Evolutionary conservation across 2,329 filamentous ascomycete genomes (phyloP).

Genomic region (Leptographium radiaticola): DNA sequence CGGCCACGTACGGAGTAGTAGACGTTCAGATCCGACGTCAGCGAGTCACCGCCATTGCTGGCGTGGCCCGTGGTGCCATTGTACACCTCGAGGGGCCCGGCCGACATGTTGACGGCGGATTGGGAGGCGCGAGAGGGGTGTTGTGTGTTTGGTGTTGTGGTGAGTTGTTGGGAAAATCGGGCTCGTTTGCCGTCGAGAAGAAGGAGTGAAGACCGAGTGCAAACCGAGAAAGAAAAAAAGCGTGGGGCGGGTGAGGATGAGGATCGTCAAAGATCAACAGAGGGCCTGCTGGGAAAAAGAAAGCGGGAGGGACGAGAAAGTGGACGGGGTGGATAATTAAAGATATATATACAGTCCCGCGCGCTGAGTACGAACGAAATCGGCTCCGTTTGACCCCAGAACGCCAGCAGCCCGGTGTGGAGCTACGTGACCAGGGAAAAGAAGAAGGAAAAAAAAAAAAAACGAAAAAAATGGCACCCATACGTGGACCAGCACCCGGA

Average conservation of each 20-base stretch:
- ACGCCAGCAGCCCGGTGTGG: background rate
- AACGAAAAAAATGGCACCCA: background rate
- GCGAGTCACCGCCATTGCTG: constrained; percentile 35
- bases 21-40: constrained; percentile 63
- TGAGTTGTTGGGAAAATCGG: background rate
- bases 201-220: background rate
- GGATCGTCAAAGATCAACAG: background rate
- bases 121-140: too few species aligned
- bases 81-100: constrained; percentile 22
- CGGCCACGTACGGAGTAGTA: constrained; percentile 41
- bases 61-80: constrained; percentile 36
- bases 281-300: background rate
- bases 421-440: background rate
- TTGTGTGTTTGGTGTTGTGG: background rate
- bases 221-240: background rate
- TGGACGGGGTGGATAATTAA: background rate
- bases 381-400: background rate
- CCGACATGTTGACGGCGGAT: constrained; percentile 8
- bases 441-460: background rate
- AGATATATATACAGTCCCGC: background rate
- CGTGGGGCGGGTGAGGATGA: background rate
- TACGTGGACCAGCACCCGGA: background rate
- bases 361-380: background rate
- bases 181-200: background rate
- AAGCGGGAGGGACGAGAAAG: background rate